Base-by-base conservation (phyloP, 208 protist species). In the Herpetomonas tarakana region DNA sequence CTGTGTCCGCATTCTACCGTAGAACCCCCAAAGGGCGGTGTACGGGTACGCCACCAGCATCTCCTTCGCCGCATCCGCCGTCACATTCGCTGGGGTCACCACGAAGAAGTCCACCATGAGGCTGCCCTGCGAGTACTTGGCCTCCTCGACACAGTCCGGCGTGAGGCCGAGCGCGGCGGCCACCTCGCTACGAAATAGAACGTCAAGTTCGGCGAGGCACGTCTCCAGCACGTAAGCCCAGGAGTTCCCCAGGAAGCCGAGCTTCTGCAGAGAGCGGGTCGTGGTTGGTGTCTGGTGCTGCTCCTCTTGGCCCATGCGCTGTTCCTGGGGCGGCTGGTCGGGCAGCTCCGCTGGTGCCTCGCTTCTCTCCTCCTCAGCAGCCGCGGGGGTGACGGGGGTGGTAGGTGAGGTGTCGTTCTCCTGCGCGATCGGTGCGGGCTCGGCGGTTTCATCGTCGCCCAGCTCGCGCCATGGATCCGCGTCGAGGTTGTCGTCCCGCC, bases 51-150 rank as follows among this genome's bases (percentile, higher is more conserved):
- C 52, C 18, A 58, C 22, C 7, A 66, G 51, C 14, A 30, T 19
- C 19, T n/a, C n/a, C 9, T 41, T 46, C 11, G 46, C 44, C 6
- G 41, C 25, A 6, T 56, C 61, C 0, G 21, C 27, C 3, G 61
- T 52, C 49, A 58, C 52, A 2, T 31, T 44, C 0, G 61, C 3
- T 18, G 61, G 61, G 4, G 41, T 22, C 3, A 52, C 18, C 39
- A 58, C 61, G 35, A 52, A 56, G 51, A 66, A 56, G 22, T 66
- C 61, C n/a, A 66, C 61, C 24, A 66, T 56, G 50, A 66, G 27
- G 27, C 61, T 66, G 4, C 61, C 61, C 12, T 58, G 39, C 18
- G 27, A 16, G 6, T 27, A 12, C 31, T 56, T 27, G 39, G 52
- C 49, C 12, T 24, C 6, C 2, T 53, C 2, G 9, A 55, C 27